Percentiles rank a stretch among this genome's conserved stretches.
Conservation (phyloP, 495 filamentous ascomycete genomes). For the Durotheca rogersii region DNA sequence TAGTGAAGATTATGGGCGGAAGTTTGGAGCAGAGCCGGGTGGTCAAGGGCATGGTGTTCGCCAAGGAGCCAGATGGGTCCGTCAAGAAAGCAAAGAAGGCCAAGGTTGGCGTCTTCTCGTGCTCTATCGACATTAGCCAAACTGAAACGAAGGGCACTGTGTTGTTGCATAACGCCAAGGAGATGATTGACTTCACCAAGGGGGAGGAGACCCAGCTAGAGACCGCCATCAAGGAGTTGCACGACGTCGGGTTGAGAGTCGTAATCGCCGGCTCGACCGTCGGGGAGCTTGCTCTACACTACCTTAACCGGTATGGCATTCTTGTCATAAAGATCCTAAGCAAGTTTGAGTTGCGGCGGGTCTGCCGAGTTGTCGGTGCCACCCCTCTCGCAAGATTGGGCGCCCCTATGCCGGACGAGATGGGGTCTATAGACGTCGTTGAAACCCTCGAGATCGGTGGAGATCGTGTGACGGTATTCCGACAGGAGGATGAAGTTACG, state of each 20-base stretch:
- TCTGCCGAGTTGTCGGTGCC: constrained; percentile 95
- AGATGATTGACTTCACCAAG: constrained; percentile 98
- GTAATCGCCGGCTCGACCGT: constrained; percentile 88
- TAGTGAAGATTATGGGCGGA: constrained; percentile 99
- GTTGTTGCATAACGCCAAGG: constrained; percentile 93
- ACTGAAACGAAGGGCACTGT: constrained; percentile 99
- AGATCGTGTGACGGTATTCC: constrained; percentile 97
- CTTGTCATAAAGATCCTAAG: constrained; percentile 96
- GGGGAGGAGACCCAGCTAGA: constrained; percentile 94
- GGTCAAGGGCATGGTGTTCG: constrained; percentile 98
- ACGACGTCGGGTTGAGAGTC: constrained; percentile 90
- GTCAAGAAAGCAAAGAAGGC: constrained; percentile 89
- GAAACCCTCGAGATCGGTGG: constrained; percentile 98
- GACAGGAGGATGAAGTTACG: constrained; percentile 90
- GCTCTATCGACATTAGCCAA: constrained; percentile 91
- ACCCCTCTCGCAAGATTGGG: constrained; percentile 93
- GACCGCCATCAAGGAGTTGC: constrained; percentile 85
- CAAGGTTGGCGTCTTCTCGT: constrained; percentile 96
- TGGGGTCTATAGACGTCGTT: constrained; percentile 91
- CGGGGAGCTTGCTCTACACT: constrained; percentile 94
- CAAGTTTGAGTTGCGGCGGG: constrained; percentile 91
- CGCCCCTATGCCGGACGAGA: constrained; percentile 99
- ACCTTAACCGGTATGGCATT: constrained; percentile 94
- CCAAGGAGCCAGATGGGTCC: constrained; percentile 83
- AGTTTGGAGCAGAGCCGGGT: constrained; percentile 89